Base-by-base conservation (phyloP, 2,329 filamentous ascomycete genomes). In the Purpureocillium lavendulum region DNA sequence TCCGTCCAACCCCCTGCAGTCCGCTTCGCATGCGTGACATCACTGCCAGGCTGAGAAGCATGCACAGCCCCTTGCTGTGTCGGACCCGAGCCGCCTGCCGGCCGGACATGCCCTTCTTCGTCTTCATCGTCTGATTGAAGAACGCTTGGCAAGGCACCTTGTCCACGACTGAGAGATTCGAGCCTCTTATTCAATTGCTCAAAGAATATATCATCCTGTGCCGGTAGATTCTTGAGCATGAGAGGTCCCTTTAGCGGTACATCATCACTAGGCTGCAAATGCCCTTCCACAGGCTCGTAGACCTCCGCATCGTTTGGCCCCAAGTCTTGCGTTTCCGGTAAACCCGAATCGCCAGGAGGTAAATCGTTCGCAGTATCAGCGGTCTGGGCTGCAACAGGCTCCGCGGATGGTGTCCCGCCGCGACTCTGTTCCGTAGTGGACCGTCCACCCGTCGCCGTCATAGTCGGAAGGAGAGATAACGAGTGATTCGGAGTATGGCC, bases 401-500 rank as follows among this genome's bases (percentile, higher is more conserved):
- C 21, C 21, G 21, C 49, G 17, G 51, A 53, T 33, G 57, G 58
- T 4, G 56, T 61, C 18, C 53, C 49, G 5, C 49, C 54, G 28
- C 53, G 53, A 36, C 55, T 59, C 18, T 45, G 50, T 9, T 46
- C 53, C 9, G 47, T 40, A 9, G 53, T 44, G 11, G 56, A 53
- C 39, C 47, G 50, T 18, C 51, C 44, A 10, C 57, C 62, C 2
- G 68, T 69, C 11, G 64, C 64, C 8, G 61, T 58, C 34, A 65
- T 58, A 9, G 68, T 70, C 6, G 65, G 62, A 13, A 76, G 56
- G 2, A 69, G 56, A 4, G 75, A 76, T 10, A 77, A 59, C 1
- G 74, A 77, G 51, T 79, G 75, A 37, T 69, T 79, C 7, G 77
- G 77, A 2, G 77, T 80, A 54, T 80, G 77, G 1, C 77, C 77